Conservation (phyloP, 1,284 basidiomycete genomes). For the Fomitiporia mediterranea region DNA sequence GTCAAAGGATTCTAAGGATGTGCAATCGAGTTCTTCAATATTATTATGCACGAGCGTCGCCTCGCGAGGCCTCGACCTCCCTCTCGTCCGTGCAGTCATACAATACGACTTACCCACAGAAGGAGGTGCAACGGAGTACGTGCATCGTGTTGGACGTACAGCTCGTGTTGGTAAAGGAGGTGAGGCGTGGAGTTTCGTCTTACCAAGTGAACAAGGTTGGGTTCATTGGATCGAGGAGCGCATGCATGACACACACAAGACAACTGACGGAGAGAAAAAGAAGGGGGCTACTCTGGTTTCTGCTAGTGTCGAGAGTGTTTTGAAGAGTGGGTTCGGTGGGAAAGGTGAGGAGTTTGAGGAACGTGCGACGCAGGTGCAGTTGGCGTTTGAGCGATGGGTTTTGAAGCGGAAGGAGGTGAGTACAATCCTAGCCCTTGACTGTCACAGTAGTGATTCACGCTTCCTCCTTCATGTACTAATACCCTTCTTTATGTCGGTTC, state of each 20-base stretch:
- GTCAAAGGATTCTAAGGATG: slow-evolving; percentile 25
- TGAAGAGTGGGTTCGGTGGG: slow-evolving; percentile 84
- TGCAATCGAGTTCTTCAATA: slow-evolving; percentile 52
- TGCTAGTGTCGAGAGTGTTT: slow-evolving; percentile 64
- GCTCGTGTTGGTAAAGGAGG: slow-evolving; percentile 87
- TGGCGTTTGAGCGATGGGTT: slow-evolving; percentile 95
- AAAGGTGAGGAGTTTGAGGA: slow-evolving; percentile 77
- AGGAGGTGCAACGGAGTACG: slow-evolving; percentile 93
- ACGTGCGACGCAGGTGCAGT: slow-evolving; percentile 93
- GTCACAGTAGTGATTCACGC: slow-evolving; percentile 1
- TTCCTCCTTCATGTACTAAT: no score
- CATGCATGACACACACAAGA: slow-evolving; percentile 51
- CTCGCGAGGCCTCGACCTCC: slow-evolving; percentile 95
- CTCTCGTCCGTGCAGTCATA: slow-evolving; percentile 89
- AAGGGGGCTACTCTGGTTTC: slow-evolving; percentile 51
- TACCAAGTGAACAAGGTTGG: slow-evolving; percentile 86
- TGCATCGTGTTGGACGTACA: slow-evolving; percentile 95
- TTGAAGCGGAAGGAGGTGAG: slow-evolving; percentile 66
- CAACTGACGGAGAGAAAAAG: slow-evolving; percentile 25
- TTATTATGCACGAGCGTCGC: slow-evolving; percentile 96
- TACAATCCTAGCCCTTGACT: slow-evolving; percentile 18
- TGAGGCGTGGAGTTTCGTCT: slow-evolving; percentile 91
- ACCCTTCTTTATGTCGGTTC: no score
- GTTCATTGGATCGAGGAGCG: slow-evolving; percentile 80
- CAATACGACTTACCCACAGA: slow-evolving; percentile 98